Base-by-base conservation (phyloP, 2,329 filamentous ascomycete species). In the Thielaviopsis ethacetica region DNA sequence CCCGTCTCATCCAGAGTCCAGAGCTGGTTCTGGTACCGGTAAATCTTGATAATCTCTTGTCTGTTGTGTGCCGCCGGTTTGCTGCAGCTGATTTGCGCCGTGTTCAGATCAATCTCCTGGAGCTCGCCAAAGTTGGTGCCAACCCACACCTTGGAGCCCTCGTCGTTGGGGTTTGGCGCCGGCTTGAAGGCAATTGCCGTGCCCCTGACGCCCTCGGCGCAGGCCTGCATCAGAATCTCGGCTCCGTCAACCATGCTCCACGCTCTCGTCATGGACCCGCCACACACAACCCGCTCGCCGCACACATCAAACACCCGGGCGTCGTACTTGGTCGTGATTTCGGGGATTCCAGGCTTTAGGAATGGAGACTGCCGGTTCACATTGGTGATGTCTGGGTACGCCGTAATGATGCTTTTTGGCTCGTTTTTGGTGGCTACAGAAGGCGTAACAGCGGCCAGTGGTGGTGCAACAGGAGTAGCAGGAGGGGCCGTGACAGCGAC, bases 1-100 rank as follows among this genome's bases (percentile, higher is more conserved):
- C 93, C 93, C 53, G 86, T 83, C 63, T 96, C 91, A 68, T 97
- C 93, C 54, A 98, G 70, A 0, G 91, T 91, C 93, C 93, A 98
- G 68, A 98, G 81, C 66, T 96, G 88, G 64, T 89, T 88, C 62
- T 82, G 85, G 69, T 94, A 86, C 47, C 93, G 83, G 67, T 88
- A 86, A 50, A 98, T 95, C 65, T 84, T 88, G 63, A 88, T 80
- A 56, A 98, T 80, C 64, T 95, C 88, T 62, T 83, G 79, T 50
- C 88, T 82, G 7, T 83, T 82, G 66, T 97, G 93, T 1, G 87
- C 86, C 56, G 77, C 82, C 1, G 79, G 72, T 65, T 86, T 88
- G 19, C 79, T 85, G 27, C 79, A 76, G 15, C 88, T 75, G 53
- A 95, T 76, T 41, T 78, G 81, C 66, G 91, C 84, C 0, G 83